Percentiles rank a stretch among this genome's conserved stretches.
Conservation (phyloP, 352 stramenopile genomes). For the Phytophthora lateralis region DNA sequence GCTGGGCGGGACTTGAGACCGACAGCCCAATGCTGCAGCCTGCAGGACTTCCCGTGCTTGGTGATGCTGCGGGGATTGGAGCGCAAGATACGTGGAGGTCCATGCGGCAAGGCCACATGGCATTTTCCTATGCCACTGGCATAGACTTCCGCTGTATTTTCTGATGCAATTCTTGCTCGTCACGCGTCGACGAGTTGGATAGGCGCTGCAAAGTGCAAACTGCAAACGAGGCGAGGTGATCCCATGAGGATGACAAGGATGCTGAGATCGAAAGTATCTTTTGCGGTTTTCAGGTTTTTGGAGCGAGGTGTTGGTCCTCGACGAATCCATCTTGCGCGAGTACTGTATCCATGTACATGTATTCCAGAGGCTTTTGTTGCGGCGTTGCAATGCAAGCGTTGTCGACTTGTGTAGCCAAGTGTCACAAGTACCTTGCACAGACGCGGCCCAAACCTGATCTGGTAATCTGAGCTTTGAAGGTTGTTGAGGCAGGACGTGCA, state of each 20-base stretch:
- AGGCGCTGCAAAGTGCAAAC: conserved; percentile 7
- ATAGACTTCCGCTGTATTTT: conserved; percentile 6
- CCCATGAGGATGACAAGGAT: conserved; percentile 15
- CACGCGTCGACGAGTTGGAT: conserved; percentile 8
- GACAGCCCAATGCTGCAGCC: conserved; percentile 1
- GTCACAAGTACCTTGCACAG: conserved; percentile 32
- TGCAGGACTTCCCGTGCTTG: conserved; percentile 2
- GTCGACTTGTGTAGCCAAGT: conserved; percentile 37
- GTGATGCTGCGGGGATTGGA: conserved; percentile 22
- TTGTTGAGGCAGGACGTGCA: conserved; percentile 2
- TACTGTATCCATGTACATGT: too few species aligned
- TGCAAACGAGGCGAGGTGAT: conserved; percentile 24
- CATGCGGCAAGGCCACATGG: conserved; percentile 7
- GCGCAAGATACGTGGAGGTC: conserved; percentile 31
- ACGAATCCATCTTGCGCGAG: background rate
- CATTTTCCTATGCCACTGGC: too few species aligned
- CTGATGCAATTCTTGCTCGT: conserved; percentile 12
- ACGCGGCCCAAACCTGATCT: conserved; percentile 16
- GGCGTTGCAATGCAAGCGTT: conserved; percentile 13
- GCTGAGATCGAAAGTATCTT: conserved; percentile 14
- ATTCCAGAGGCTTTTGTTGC: background rate
- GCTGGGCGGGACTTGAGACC: conserved; percentile 18
- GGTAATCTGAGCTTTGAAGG: background rate
- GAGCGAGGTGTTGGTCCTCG: background rate
- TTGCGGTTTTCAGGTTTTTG: background rate